These are phyloP conservation scores for Gymnopilus dilepis DNA, from an alignment of 768 basidiomycete genomes.

Conservation along the genomic window DNA sequence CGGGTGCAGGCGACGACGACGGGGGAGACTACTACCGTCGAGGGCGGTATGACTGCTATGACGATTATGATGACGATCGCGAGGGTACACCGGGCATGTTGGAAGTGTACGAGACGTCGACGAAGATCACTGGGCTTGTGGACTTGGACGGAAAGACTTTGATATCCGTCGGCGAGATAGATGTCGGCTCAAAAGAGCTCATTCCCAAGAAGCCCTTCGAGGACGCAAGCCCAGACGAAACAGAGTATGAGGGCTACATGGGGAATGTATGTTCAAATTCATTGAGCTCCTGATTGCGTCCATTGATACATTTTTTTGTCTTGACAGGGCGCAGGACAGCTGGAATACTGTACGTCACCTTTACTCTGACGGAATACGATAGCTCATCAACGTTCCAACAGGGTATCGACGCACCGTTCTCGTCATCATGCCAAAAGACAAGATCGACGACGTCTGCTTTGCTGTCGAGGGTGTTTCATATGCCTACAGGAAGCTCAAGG, in stretches of 20 bases:
- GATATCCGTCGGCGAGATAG: slow-evolving; percentile 26
- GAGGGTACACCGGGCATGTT: slow-evolving; percentile 24
- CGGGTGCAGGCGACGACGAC: slow-evolving; percentile 25
- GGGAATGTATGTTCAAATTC: slow-evolving; percentile 38
- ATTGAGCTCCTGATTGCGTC: slow-evolving; percentile 31
- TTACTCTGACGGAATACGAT: slow-evolving; percentile 17
- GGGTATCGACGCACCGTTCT: slow-evolving; percentile 34
- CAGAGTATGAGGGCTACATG: slow-evolving; percentile 47
- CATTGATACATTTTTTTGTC: slow-evolving; percentile 26
- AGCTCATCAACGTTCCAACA: neutral
- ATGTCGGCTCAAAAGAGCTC: slow-evolving; percentile 31
- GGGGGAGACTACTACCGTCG: slow-evolving; percentile 22
- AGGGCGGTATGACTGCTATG: slow-evolving; percentile 17
- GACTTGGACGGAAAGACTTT: slow-evolving; percentile 35
- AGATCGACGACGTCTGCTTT: slow-evolving; percentile 25
- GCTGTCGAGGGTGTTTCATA: slow-evolving; percentile 25
- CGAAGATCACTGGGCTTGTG: slow-evolving; percentile 32
- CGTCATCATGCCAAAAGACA: slow-evolving; percentile 32
- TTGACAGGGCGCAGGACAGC: slow-evolving; percentile 27
- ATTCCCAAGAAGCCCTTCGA: slow-evolving; percentile 43
- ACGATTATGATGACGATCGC: slow-evolving; percentile 27
- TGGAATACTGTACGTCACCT: slow-evolving; percentile 31
- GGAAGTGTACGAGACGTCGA: slow-evolving; percentile 27
- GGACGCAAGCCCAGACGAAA: slow-evolving; percentile 36
- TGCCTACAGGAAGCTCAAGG: slow-evolving; percentile 25